Evolutionary conservation across 2,329 filamentous ascomycete species (phyloP), one percentile per base, ranked within the genome.

Genomic region (Cladosporium sp.): DNA sequence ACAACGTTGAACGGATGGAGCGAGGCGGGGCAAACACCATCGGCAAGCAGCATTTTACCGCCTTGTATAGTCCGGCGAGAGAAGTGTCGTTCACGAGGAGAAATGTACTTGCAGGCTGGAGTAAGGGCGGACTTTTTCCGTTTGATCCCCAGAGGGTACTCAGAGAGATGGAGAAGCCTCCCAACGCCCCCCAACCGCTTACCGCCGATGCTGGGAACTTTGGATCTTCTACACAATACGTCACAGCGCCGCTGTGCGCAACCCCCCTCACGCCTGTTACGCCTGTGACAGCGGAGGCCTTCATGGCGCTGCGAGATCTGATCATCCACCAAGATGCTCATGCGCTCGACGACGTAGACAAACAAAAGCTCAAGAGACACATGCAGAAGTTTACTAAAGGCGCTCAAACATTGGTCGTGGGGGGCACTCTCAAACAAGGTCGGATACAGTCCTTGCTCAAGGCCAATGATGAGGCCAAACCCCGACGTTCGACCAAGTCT

Each of bases 111-210:
- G 63, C 70, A 16, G 73, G 65, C 5, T 76, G 53, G 66, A 67
- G 70, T 60, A 70, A 65, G 32, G 67, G 62, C 64, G 68, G 73
- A 34, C 65, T 75, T 51, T 72, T 68, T 36, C 73, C 70, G 5
- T 74, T 74, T 32, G 76, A 76, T 64, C 72, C 67, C 69, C 66
- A 74, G n/a, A 75, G 70, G 67, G 74, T 76, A 57, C 70, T 77
- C 13, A 68, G 63, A 67, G 62, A 67, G 66, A 72, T 71, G 21
- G 72, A 25, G 18, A 59, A 59, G 57, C 57, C 57, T 43, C 34
- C 30, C 2, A 32, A 7, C 30, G 8, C 57, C n/a, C 26, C 26
- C 65, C n/a, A 71, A 70, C 67, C 60, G 65, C 56, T 25, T 2
- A 28, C 53, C 39, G 59, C 49, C 60, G 58, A 64, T 66, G 65